Percentiles rank a stretch among this genome's conserved stretches.
Conservation (phyloP, 2,329 filamentous ascomycete species). For the Aaosphaeria pasadenensis region DNA sequence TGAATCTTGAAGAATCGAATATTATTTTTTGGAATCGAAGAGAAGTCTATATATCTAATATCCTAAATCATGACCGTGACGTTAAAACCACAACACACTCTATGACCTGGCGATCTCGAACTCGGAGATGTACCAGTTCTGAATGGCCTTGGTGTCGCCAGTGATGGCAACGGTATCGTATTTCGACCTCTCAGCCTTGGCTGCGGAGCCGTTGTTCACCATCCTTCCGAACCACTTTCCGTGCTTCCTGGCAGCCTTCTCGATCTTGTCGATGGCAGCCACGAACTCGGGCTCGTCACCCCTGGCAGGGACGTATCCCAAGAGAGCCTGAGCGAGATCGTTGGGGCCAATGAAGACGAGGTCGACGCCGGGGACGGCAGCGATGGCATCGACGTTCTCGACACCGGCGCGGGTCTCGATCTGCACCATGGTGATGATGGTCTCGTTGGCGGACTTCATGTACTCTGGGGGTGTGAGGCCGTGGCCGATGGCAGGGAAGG, state of each 20-base stretch:
- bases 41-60: no score
- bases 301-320: constrained; percentile 57
- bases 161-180: constrained; percentile 49
- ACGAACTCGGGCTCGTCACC: constrained; percentile 56
- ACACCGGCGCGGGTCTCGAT: constrained; percentile 66
- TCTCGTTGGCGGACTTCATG: constrained; percentile 55
- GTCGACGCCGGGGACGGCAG: constrained; percentile 58
- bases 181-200: constrained; percentile 37
- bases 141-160: constrained; percentile 47
- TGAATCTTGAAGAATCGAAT: no score
- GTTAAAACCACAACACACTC: background rate
- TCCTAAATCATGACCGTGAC: no score
- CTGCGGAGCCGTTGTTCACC: constrained; percentile 40
- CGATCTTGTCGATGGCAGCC: constrained; percentile 50
- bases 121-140: constrained; percentile 43
- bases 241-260: constrained; percentile 56
- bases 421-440: constrained; percentile 63
- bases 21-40: no score
- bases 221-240: constrained; percentile 63
- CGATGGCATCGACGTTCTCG: constrained; percentile 60
- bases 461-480: constrained; percentile 53
- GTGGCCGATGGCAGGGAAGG: constrained; percentile 50
- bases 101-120: constrained; percentile 1
- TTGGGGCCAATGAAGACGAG: constrained; percentile 65
- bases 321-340: constrained; percentile 55